These are phyloP conservation scores for Smittium culicis DNA, from an alignment of 371 early-diverging fungal species.

Conservation along the genomic window DNA sequence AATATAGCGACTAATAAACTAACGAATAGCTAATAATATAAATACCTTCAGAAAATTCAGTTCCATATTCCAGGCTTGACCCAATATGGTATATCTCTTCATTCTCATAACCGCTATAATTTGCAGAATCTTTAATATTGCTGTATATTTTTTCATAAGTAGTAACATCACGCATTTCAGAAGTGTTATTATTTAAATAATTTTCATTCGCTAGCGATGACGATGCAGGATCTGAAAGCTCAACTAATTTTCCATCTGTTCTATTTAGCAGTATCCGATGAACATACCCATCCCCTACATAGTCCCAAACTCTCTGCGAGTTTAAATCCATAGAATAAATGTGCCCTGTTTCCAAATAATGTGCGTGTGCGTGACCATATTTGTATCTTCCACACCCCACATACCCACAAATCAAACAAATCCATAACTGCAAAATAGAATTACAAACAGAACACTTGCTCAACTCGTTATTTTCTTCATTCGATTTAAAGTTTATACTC, in stretches of 20 bases:
- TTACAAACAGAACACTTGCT: conserved; percentile 53
- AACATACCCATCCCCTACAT: conserved; percentile 87
- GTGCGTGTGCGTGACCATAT: conserved; percentile 71
- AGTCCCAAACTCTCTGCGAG: conserved; percentile 94
- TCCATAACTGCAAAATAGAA: conserved; percentile 70
- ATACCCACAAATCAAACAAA: conserved; percentile 86
- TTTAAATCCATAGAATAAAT: conserved; percentile 80
- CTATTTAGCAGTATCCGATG: conserved; percentile 81
- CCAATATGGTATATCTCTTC: too few species aligned
- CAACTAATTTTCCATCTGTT: conserved; percentile 80
- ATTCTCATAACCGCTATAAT: too few species aligned
- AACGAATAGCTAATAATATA: too few species aligned
- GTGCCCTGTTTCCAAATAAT: conserved; percentile 65
- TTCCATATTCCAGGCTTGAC: too few species aligned
- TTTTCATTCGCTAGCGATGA: too few species aligned
- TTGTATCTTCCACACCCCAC: conserved; percentile 71
- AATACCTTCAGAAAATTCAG: too few species aligned
- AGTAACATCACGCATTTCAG: too few species aligned
- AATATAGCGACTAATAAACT: too few species aligned
- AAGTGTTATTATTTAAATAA: too few species aligned
- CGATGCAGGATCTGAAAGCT: conserved; percentile 46
- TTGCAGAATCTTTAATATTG: too few species aligned
- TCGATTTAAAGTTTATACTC: background rate
- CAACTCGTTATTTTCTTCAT: background rate
- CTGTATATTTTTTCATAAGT: too few species aligned